phyloP scores from a whole-genome alignment of 2,329 filamentous ascomycete genomes.

The Ceratocystis variospora region DNA sequence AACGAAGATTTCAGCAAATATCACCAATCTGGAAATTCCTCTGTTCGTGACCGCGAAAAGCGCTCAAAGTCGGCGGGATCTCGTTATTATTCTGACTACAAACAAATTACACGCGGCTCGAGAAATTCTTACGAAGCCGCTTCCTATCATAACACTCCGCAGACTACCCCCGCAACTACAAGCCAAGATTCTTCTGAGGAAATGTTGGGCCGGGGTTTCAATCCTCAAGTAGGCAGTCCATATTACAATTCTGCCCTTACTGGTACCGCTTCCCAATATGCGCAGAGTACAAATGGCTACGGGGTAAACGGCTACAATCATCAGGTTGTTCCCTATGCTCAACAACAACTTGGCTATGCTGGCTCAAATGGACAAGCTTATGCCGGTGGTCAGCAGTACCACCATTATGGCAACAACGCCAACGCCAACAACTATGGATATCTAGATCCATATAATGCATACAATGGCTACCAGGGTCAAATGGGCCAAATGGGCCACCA shows the following conservation, averaged over 20 bases:
- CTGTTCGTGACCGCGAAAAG: neutral
- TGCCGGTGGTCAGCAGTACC: conserved; percentile 1
- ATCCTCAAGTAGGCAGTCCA: conserved; percentile 19
- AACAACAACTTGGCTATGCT: conserved; percentile 9
- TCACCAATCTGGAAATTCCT: conserved; percentile 1
- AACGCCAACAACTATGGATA: conserved; percentile 22
- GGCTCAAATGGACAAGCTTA: neutral
- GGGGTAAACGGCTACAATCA: conserved; percentile 11
- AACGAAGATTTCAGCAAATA: neutral
- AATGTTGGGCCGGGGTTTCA: conserved; percentile 32
- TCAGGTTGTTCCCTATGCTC: conserved; percentile 36
- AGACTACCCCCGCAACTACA: conserved; percentile 38
- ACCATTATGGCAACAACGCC: conserved; percentile 5
- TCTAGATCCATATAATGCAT: conserved; percentile 4
- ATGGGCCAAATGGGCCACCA: conserved; percentile 10
- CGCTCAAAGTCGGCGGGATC: conserved; percentile 24
- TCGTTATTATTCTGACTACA: conserved; percentile 14
- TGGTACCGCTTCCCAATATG: conserved; percentile 22
- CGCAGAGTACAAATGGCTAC: conserved; percentile 29
- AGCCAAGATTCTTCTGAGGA: conserved; percentile 53
- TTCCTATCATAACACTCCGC: conserved; percentile 23
- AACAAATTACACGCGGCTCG: conserved; percentile 3
- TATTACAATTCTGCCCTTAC: conserved; percentile 15
- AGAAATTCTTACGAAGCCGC: conserved; percentile 11
- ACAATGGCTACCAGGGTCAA: neutral